phyloP scores from a whole-genome alignment of 2,329 filamentous ascomycete genomes.

The Cladosporium cucumerinum region DNA sequence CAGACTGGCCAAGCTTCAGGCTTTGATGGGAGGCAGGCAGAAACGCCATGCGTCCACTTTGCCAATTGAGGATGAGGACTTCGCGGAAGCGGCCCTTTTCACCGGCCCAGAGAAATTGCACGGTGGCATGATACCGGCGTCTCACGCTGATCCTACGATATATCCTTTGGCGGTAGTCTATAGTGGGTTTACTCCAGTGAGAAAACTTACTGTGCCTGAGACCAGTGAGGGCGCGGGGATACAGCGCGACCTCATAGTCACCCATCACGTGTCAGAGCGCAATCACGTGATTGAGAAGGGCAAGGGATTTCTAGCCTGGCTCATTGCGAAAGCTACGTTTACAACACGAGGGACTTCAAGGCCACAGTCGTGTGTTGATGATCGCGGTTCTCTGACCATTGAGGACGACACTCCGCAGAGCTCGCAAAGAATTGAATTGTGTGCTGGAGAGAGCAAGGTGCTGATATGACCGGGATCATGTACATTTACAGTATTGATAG shows the following conservation, averaged over 20 bases:
- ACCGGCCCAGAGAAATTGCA: slow-evolving; percentile 60
- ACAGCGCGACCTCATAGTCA: not conserved
- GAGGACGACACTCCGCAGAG: not conserved
- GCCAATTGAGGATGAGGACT: slow-evolving; percentile 28
- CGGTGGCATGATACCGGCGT: slow-evolving; percentile 36
- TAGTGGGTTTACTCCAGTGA: not conserved
- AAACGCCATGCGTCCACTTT: slow-evolving; percentile 13
- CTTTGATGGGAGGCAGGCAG: slow-evolving; percentile 15
- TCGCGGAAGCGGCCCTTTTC: slow-evolving; percentile 58
- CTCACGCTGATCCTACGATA: not conserved
- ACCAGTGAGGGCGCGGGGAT: not conserved
- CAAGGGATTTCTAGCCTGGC: slow-evolving; percentile 8
- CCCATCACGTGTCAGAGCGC: not conserved
- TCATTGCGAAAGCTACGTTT: not conserved
- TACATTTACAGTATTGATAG: not conserved
- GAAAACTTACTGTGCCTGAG: not conserved
- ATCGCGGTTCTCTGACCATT: not conserved
- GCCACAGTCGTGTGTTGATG: not conserved
- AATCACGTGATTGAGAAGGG: not conserved
- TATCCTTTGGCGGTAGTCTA: not conserved
- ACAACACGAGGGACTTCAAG: not conserved
- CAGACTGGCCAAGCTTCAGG: not conserved
- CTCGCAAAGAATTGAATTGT: not conserved
- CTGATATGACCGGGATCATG: not conserved
- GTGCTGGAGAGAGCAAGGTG: slow-evolving; percentile 4